Evolutionary conservation across 1,284 basidiomycete species (phyloP).

Genomic region (Flammula alnicola): DNA sequence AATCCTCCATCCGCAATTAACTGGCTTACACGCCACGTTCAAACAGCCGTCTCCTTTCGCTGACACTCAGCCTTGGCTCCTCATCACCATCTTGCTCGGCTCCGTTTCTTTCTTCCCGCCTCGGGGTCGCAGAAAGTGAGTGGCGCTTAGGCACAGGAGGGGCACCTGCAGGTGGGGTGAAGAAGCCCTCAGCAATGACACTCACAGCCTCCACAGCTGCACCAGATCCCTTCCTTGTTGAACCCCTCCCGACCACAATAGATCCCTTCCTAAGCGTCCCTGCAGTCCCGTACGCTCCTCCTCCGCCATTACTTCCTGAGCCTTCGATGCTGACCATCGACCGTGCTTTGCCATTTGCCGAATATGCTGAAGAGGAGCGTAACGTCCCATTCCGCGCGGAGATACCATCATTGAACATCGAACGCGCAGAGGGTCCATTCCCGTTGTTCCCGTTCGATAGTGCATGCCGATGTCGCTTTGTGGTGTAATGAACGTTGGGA

Average conservation of each 20-base stretch:
- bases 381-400: conserved; percentile 17
- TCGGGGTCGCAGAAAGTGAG: neutral
- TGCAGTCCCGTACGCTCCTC: conserved; percentile 31
- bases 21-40: conserved; percentile 14
- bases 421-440: conserved; percentile 14
- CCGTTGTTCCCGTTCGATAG: conserved; percentile 30
- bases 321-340: conserved; percentile 69
- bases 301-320: conserved; percentile 23
- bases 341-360: conserved; percentile 44
- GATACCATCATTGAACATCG: conserved; percentile 19
- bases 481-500: conserved; percentile 32
- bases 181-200: conserved; percentile 76
- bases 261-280: conserved; percentile 47
- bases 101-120: neutral
- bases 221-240: conserved; percentile 62
- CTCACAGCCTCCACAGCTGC: conserved; percentile 72
- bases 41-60: conserved; percentile 24
- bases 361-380: conserved; percentile 19
- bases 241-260: conserved; percentile 66
- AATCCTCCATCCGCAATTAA: neutral
- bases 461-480: conserved; percentile 43
- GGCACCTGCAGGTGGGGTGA: conserved; percentile 54
- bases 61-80: conserved; percentile 19
- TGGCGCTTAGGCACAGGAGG: conserved; percentile 32
- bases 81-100: conserved; percentile 15